Base-by-base conservation (phyloP, 192 early-diverging fungal genomes). In the Allomyces arbusculus region DNA sequence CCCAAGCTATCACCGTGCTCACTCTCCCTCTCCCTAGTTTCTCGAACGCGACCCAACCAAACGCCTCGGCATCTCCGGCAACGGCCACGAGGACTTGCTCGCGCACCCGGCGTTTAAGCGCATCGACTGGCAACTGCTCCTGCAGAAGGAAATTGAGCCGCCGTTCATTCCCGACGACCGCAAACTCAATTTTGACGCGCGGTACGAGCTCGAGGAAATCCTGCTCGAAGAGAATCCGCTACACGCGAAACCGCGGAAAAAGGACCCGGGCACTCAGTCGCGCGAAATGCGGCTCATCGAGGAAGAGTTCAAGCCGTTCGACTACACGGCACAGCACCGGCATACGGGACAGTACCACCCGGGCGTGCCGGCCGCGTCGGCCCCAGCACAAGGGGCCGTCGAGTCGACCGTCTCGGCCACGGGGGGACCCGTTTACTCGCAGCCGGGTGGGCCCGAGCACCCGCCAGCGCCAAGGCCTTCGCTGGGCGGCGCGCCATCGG, bases 201-300 rank as follows among this genome's bases (percentile, higher is more conserved):
- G 91, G 24, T 86, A 95, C 70, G 95, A 99, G 62, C 74, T 99
- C 23, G 94, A 99, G 67, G 95, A 99, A 69, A 81, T 97, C 28
- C 74, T 99, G 50, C 77, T 99, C n/a, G 94, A 99, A 70, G 94
- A 95, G 40, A 92, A 94, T 64, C 95, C 92, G 1, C 80, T 98
- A 22, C 86, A 89, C 33, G 86, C 83, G 24, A 87, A 83, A 69
- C 86, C 84, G 61, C 80, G 83, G 14, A 80, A 80, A 69, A 10
- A 74, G 76, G 45, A 74, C 67, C 4, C 72, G 70, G 23, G 71
- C 70, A 40, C 78, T 62, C 69, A 78, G 25, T 77, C 77, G 7
- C 77, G 72, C 44, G 83, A 85, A 64, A 83, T 86, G 83, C 80
- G 80, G 62, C 69, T 84, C 61, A 90, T 91, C 87, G 87, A 90